Evolutionary conservation across 192 early-diverging fungal species (phyloP).

Genomic region (Martensiomyces pterosporus): DNA sequence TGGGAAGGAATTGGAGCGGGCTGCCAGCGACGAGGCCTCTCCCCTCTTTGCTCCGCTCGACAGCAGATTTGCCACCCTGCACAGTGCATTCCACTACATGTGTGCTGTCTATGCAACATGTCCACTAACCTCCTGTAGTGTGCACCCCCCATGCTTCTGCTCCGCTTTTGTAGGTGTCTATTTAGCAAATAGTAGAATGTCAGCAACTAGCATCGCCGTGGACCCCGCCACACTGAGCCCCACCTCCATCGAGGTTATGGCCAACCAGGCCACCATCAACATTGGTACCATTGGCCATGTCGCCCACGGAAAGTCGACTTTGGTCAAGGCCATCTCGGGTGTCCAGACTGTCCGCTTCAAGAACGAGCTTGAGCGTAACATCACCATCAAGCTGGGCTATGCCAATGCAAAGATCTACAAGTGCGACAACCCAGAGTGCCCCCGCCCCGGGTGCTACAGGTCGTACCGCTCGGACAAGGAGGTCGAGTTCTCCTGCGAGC

Average conservation of each 20-base stretch:
- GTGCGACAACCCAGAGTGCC: constrained; percentile 89
- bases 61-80: too few relatives aligned
- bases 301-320: constrained; percentile 98
- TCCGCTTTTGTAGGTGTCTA: too few relatives aligned
- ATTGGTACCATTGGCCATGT: constrained; percentile 99
- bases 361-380: constrained; percentile 97
- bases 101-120: too few relatives aligned
- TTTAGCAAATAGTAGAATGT: constrained; percentile 20
- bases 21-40: too few relatives aligned
- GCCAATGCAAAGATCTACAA: constrained; percentile 99
- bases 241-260: constrained; percentile 85
- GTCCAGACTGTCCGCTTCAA: constrained; percentile 98
- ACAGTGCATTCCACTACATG: too few relatives aligned
- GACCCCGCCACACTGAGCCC: constrained; percentile 39
- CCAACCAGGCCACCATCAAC: constrained; percentile 98
- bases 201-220: constrained; percentile 14
- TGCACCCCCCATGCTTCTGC: too few relatives aligned
- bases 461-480: constrained; percentile 82
- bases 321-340: constrained; percentile 97
- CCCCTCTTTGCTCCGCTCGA: too few relatives aligned
- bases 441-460: constrained; percentile 92
- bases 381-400: constrained; percentile 99
- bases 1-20: too few relatives aligned
- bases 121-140: too few relatives aligned
- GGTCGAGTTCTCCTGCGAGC: constrained; percentile 84